Evolutionary conservation across 2,329 filamentous ascomycete species (phyloP).

Genomic region (Arthroderma uncinatum): DNA sequence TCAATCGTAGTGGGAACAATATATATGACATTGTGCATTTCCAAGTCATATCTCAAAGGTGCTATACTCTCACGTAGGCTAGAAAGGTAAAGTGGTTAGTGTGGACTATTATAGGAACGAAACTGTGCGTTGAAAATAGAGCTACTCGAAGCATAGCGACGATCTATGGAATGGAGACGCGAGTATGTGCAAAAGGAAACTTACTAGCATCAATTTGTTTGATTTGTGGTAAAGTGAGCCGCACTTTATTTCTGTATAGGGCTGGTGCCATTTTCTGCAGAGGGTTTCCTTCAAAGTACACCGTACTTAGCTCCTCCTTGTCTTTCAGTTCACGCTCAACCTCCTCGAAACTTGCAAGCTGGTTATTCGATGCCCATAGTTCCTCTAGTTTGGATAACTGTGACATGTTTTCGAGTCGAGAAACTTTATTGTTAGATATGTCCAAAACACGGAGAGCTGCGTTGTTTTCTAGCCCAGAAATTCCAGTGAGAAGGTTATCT

Average conservation of each 20-base stretch:
- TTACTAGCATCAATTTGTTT: conserved; percentile 94
- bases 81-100: neutral
- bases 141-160: no score
- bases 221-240: conserved; percentile 74
- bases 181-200: conserved; percentile 32
- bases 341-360: conserved; percentile 67
- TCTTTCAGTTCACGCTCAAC: conserved; percentile 64
- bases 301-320: conserved; percentile 70
- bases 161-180: neutral
- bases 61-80: neutral
- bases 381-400: conserved; percentile 66
- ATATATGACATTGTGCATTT: no score
- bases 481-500: conserved; percentile 74
- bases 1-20: no score
- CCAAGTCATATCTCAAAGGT: neutral
- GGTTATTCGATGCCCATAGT: conserved; percentile 88
- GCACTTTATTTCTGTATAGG: conserved; percentile 87
- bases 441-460: conserved; percentile 66
- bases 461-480: conserved; percentile 61
- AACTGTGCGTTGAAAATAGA: neutral
- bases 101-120: neutral
- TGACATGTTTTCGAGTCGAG: conserved; percentile 60
- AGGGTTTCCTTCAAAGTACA: conserved; percentile 94
- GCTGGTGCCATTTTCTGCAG: conserved; percentile 69
- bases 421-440: conserved; percentile 76